These are phyloP conservation scores for Herpetospermum pedunculosum DNA, from an alignment of 306 rosid species.

Conservation along the genomic window DNA sequence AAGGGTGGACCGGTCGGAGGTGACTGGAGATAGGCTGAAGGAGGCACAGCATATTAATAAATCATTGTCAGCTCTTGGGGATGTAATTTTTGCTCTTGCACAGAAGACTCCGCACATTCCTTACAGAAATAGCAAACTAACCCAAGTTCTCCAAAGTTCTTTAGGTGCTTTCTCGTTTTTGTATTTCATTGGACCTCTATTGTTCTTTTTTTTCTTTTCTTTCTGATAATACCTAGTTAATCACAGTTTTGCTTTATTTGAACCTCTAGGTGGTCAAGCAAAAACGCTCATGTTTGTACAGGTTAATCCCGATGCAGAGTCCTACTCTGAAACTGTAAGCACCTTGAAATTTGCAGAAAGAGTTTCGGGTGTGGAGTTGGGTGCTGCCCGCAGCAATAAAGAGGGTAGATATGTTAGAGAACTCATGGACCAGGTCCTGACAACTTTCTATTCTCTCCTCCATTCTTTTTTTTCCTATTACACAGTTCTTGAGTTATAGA, in stretches of 20 bases:
- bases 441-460: slow-evolving; percentile 6
- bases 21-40: slow-evolving; percentile 94
- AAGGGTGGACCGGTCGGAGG: slow-evolving; percentile 96
- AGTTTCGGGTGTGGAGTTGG: slow-evolving; percentile 95
- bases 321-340: slow-evolving; percentile 80
- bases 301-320: slow-evolving; percentile 84
- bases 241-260: slow-evolving; percentile 7
- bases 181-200: slow-evolving; percentile 1
- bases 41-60: slow-evolving; percentile 99
- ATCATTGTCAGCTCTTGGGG: slow-evolving; percentile 95
- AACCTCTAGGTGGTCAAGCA: slow-evolving; percentile 83
- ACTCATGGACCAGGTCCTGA: slow-evolving; percentile 82
- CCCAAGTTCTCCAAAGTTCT: slow-evolving; percentile 96
- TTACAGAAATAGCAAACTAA: slow-evolving; percentile 93
- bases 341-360: slow-evolving; percentile 98
- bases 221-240: neutral
- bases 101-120: slow-evolving; percentile 89
- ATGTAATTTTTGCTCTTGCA: slow-evolving; percentile 89
- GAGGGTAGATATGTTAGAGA: slow-evolving; percentile 96
- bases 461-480: neutral
- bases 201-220: too few relatives aligned
- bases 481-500: neutral
- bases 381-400: slow-evolving; percentile 93
- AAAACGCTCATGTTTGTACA: slow-evolving; percentile 99
- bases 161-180: slow-evolving; percentile 44